A percentile compares a stretch with the other conserved stretches of the same genome.
These are phyloP conservation scores for Euphorbia lathyris DNA, from an alignment of 345 rosid genomes.

Conservation along the genomic window DNA sequence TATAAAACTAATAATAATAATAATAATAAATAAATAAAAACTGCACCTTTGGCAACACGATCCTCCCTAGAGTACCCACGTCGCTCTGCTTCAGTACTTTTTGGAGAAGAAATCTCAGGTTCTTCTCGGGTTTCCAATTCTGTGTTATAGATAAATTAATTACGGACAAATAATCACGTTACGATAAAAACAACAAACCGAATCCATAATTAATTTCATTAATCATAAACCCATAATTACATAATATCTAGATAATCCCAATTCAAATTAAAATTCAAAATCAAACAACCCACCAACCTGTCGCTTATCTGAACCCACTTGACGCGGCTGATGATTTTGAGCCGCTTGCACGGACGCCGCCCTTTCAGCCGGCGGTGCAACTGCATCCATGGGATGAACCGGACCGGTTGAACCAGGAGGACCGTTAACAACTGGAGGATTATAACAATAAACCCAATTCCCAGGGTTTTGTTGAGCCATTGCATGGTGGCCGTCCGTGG, in stretches of 20 bases:
- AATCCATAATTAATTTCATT: background rate
- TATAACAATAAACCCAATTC: constrained; percentile 72
- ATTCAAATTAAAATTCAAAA: too few relatives aligned
- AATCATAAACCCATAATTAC: too few relatives aligned
- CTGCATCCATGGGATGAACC: constrained; percentile 3
- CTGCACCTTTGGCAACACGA: constrained; percentile 81
- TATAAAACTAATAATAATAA: background rate
- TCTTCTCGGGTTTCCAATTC: constrained; percentile 96
- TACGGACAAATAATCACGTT: background rate
- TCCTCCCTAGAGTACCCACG: constrained; percentile 94
- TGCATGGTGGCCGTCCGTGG: constrained; percentile 36
- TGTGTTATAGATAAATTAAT: constrained; percentile 16
- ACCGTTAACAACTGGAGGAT: constrained; percentile 18
- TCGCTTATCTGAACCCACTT: constrained; percentile 53
- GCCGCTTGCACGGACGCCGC: constrained; percentile 39
- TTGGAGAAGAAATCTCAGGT: constrained; percentile 87
- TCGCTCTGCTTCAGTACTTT: constrained; percentile 99
- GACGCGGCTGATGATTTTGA: constrained; percentile 54
- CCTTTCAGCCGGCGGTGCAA: constrained; percentile 34
- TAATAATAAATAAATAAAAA: background rate
- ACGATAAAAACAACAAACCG: background rate
- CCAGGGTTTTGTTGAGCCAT: constrained; percentile 26
- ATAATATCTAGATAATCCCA: too few relatives aligned
- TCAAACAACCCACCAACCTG: constrained; percentile 41
- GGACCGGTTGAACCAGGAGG: constrained; percentile 13